Conservation (phyloP, 495 filamentous ascomycete genomes). For the Aspergillus conjunctus region DNA sequence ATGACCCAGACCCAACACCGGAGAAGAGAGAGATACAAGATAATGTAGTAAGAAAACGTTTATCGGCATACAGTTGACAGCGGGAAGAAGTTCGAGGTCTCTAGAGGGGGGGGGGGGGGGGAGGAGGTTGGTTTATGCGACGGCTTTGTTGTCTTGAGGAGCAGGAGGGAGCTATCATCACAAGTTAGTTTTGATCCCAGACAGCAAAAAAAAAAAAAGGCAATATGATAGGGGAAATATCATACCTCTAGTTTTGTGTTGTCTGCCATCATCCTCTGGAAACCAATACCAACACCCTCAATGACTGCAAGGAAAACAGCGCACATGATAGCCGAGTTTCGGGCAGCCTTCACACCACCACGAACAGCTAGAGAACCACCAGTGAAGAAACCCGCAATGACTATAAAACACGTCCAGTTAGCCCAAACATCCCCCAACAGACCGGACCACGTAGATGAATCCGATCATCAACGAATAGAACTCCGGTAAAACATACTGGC, state of each 20-base stretch:
- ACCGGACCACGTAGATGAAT: neutral
- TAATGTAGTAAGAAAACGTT: conserved; percentile 35
- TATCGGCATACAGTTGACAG: conserved; percentile 30
- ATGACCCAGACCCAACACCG: conserved; percentile 48
- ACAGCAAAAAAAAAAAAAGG: conserved; percentile 1
- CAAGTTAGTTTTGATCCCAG: conserved; percentile 7
- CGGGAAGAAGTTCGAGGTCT: conserved; percentile 23
- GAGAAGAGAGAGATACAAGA: conserved; percentile 50
- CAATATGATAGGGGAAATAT: neutral
- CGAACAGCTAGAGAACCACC: conserved; percentile 88
- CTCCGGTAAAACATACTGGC: conserved; percentile 61
- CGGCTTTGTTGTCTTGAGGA: conserved; percentile 45
- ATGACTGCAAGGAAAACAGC: conserved; percentile 93
- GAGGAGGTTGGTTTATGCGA: conserved; percentile 37
- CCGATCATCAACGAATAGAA: neutral
- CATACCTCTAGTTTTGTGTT: conserved; percentile 81
- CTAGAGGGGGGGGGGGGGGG: conserved; percentile 19
- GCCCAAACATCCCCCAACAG: neutral
- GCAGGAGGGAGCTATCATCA: conserved; percentile 44
- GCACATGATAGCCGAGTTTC: conserved; percentile 95
- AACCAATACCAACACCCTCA: conserved; percentile 95
- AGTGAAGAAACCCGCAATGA: conserved; percentile 95
- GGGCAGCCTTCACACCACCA: conserved; percentile 82
- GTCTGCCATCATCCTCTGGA: conserved; percentile 95
- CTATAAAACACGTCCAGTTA: conserved; percentile 29